Evolutionary conservation across 768 basidiomycete species (phyloP).

Genomic region (Dioszegia aurantiaca): DNA sequence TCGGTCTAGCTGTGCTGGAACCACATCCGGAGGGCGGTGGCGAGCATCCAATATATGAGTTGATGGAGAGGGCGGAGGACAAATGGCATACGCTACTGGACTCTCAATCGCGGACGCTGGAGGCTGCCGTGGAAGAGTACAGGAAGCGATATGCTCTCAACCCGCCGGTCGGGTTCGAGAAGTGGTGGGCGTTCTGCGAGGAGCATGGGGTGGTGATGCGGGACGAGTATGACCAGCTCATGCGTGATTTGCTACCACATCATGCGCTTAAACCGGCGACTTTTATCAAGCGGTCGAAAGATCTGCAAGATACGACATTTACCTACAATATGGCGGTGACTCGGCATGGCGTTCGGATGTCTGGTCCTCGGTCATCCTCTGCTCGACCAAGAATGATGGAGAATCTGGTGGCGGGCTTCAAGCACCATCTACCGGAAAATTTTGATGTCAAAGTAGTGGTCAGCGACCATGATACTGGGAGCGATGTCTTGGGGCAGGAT

Average conservation of each 20-base stretch:
- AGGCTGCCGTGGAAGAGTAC: conserved; percentile 78
- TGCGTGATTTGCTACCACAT: conserved; percentile 46
- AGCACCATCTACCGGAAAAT: conserved; percentile 34
- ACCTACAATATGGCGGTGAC: conserved; percentile 43
- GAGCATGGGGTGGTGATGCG: conserved; percentile 43
- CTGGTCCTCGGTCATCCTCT: conserved; percentile 28
- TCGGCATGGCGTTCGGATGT: conserved; percentile 19
- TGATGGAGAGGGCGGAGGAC: conserved; percentile 47
- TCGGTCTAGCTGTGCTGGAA: conserved; percentile 32
- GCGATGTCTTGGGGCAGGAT: conserved; percentile 48
- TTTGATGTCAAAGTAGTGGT: conserved; percentile 45
- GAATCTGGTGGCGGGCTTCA: conserved; percentile 43
- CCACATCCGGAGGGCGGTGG: conserved; percentile 5
- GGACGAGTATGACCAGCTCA: conserved; percentile 49
- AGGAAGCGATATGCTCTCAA: conserved; percentile 67
- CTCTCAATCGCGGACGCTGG: conserved; percentile 73
- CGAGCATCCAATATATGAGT: conserved; percentile 51
- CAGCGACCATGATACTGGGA: conserved; percentile 51
- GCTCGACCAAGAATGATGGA: conserved; percentile 35
- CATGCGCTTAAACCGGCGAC: conserved; percentile 40
- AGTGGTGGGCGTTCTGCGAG: conserved; percentile 62
- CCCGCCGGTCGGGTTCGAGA: conserved; percentile 86
- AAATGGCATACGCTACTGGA: conserved; percentile 35
- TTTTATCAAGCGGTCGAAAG: conserved; percentile 34
- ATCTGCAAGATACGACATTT: conserved; percentile 29